Evolutionary conservation across 2,329 filamentous ascomycete genomes (phyloP).

Genomic region (Sarocladium brachiariae): DNA sequence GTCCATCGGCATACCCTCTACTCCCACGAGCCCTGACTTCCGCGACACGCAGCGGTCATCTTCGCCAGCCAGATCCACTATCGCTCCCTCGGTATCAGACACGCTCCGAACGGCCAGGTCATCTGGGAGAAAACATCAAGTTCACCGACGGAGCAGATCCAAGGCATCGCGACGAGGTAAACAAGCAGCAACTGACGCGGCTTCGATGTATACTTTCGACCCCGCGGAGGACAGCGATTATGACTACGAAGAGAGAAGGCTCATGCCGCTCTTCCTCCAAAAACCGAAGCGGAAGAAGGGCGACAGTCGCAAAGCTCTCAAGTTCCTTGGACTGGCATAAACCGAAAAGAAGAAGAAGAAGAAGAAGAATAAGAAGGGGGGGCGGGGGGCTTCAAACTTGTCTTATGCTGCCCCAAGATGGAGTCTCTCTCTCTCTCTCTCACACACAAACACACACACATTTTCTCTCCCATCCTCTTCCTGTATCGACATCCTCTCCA

Average conservation of each 20-base stretch:
- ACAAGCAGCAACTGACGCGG: constrained; percentile 18
- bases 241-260: constrained; percentile 41
- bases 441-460: too few species aligned
- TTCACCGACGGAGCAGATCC: constrained; percentile 9
- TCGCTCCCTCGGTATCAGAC: constrained; percentile 27
- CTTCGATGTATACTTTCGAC: constrained; percentile 29
- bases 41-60: constrained; percentile 3
- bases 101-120: constrained; percentile 25
- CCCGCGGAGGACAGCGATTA: constrained; percentile 33
- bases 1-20: constrained; percentile 13
- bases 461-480: too few species aligned
- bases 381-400: too few species aligned
- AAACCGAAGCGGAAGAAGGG: constrained; percentile 29
- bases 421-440: too few species aligned
- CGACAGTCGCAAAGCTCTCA: constrained; percentile 45
- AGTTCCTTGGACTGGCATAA: constrained; percentile 43
- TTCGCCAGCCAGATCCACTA: constrained; percentile 15
- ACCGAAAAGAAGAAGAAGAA: too few species aligned
- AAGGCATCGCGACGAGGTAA: constrained; percentile 20
- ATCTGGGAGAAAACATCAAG: constrained; percentile 22
- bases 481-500: too few species aligned
- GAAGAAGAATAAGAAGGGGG: too few species aligned
- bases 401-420: too few species aligned
- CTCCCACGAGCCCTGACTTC: constrained; percentile 9
- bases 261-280: constrained; percentile 44